Evolutionary conservation across 176 grass and related monocot genomes (phyloP).

Genomic region (Dactylis glomerata): DNA sequence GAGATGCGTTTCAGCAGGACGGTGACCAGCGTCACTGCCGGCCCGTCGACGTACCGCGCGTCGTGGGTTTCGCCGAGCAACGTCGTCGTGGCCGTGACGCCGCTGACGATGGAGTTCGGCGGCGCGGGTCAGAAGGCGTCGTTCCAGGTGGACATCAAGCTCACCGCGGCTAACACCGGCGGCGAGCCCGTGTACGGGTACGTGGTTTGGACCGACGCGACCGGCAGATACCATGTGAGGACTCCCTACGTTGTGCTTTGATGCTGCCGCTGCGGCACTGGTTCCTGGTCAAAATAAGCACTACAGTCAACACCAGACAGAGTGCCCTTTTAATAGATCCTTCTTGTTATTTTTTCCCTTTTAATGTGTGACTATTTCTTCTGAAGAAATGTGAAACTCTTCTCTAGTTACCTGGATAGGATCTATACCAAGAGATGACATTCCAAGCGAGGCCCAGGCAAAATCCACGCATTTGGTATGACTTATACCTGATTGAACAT

Average conservation of each 20-base stretch:
- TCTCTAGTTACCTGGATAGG: not conserved
- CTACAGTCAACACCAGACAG: not conserved
- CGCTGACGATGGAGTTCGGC: slow-evolving; percentile 29
- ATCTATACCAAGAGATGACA: not conserved
- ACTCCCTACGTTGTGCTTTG: slow-evolving; percentile 38
- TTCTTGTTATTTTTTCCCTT: not conserved
- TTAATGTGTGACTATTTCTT: not conserved
- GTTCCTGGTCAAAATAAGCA: not conserved
- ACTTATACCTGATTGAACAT: slow-evolving; percentile 4
- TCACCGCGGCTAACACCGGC: slow-evolving; percentile 1
- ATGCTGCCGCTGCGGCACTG: not conserved
- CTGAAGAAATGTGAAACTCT: not conserved
- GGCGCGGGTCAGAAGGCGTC: slow-evolving; percentile 20
- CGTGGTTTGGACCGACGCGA: slow-evolving; percentile 33
- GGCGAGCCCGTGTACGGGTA: slow-evolving; percentile 21
- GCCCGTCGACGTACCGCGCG: not conserved
- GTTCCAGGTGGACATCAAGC: slow-evolving; percentile 34
- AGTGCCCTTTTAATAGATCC: not conserved
- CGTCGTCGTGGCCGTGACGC: slow-evolving; percentile 24
- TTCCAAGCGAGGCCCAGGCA: not conserved
- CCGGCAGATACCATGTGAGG: slow-evolving; percentile 30
- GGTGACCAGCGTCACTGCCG: slow-evolving; percentile 34
- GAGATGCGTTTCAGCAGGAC: slow-evolving; percentile 36
- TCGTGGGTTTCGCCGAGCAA: slow-evolving; percentile 22
- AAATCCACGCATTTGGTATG: not conserved